These are phyloP conservation scores for Saccharomyces hybrid DNA, from an alignment of 1,139 yeast species.

Conservation along the genomic window DNA sequence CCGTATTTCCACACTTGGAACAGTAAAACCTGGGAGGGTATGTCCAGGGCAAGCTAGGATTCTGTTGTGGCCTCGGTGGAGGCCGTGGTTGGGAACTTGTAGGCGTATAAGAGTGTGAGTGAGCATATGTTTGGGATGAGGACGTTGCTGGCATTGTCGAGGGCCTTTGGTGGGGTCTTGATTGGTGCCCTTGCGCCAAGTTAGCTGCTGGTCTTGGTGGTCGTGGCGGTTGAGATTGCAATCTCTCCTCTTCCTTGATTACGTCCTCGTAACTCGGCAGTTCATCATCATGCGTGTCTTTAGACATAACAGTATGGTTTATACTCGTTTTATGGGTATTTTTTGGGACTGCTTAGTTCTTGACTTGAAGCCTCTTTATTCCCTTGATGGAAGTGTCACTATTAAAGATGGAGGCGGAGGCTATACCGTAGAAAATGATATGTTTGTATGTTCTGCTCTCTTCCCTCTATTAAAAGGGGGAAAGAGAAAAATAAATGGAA, in stretches of 20 bases:
- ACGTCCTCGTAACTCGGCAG: slow-evolving; percentile 6
- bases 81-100: slow-evolving; percentile 11
- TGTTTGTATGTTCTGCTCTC: neutral
- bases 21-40: slow-evolving; percentile 63
- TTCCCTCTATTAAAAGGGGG: neutral
- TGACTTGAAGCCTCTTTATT: neutral
- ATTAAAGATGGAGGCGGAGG: neutral
- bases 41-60: slow-evolving; percentile 50
- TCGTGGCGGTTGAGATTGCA: slow-evolving; percentile 1
- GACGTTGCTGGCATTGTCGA: slow-evolving; percentile 5
- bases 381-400: neutral
- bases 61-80: slow-evolving; percentile 2
- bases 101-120: neutral
- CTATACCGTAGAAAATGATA: neutral
- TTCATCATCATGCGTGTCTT: slow-evolving; percentile 1
- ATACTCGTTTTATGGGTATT: neutral
- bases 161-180: slow-evolving; percentile 7
- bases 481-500: neutral
- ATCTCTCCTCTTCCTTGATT: slow-evolving; percentile 3
- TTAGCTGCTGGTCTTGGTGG: slow-evolving; percentile 9
- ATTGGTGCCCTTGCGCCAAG: slow-evolving; percentile 10
- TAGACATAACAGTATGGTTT: neutral
- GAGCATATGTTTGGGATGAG: neutral
- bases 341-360: neutral
- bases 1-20: slow-evolving; percentile 68